Percentiles rank a stretch among this genome's conserved stretches.
These are phyloP conservation scores for Colletotrichum lini DNA, from an alignment of 2,329 filamentous ascomycete species.

Conservation along the genomic window DNA sequence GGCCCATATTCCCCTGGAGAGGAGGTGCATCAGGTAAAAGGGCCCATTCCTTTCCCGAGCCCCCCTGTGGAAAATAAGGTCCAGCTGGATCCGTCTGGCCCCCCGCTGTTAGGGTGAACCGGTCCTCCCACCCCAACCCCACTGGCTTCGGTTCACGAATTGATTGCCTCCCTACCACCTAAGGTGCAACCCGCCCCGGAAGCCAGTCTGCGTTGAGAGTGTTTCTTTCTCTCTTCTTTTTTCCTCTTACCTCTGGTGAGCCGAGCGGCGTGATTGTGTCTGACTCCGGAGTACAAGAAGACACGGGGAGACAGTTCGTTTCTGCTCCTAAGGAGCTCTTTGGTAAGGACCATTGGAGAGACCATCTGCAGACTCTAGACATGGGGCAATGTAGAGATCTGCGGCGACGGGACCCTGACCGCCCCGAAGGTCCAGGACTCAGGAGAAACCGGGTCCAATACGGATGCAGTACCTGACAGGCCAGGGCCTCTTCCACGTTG, in stretches of 20 bases:
- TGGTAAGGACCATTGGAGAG: background rate
- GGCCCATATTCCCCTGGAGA: too few relatives aligned
- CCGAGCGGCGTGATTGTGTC: background rate
- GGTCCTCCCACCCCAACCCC: background rate
- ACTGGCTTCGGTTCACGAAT: constrained; percentile 10
- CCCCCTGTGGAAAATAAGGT: constrained; percentile 20
- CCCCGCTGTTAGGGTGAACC: constrained; percentile 28
- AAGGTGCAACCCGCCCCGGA: constrained; percentile 22
- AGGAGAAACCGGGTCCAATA: constrained; percentile 14
- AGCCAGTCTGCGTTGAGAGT: constrained; percentile 2
- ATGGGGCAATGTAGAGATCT: constrained; percentile 12
- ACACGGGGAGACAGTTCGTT: constrained; percentile 14
- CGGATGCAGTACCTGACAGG: background rate
- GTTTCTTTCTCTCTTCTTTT: too few relatives aligned
- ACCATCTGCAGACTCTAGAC: constrained; percentile 18
- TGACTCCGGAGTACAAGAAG: constrained; percentile 2
- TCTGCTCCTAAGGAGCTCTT: too few relatives aligned
- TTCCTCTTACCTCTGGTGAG: background rate
- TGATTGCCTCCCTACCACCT: background rate
- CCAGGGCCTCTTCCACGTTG: too few relatives aligned
- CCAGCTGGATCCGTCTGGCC: constrained; percentile 20
- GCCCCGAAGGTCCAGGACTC: constrained; percentile 20
- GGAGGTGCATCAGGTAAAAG: background rate
- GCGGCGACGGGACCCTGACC: background rate
- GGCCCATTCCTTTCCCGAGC: background rate